Base-by-base conservation (phyloP, 768 basidiomycete genomes). In the Kwoniella botswanensis region DNA sequence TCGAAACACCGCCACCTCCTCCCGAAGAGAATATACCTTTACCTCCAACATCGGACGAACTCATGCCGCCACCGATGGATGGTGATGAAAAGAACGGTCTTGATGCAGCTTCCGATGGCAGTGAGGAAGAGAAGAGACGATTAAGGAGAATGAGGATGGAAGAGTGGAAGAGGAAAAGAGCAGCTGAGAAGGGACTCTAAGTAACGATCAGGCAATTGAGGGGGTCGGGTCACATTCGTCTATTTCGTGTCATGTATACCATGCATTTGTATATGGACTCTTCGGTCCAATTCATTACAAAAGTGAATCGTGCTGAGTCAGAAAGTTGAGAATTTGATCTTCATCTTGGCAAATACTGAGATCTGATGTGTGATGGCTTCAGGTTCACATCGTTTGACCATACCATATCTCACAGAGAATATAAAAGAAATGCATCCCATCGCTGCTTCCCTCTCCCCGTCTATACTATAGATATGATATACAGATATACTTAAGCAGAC, bases 121-220 rank as follows among this genome's bases (percentile, higher is more conserved):
- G 59, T 2, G 70, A 71, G n/a, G 70, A 65, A 18, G 70, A 71
- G 64, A 65, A 66, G 53, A 60, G 54, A 42, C 57, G 70, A 11
- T 18, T 61, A 12, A 60, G 65, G 18, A 66, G 65, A 66, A 21
- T 71, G 6, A 58, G 65, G 26, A 59, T 60, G 43, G 70, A 71
- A 41, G 70, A 71, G 46, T 71, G 70, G 70, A 71, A 71, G 43
- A 44, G 52, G 22, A 68, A 60, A 52, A 55, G 69, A 64, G 56
- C 59, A 29, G 62, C 46, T 35, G 54, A 44, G 24, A 65, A 61
- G 6, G 6, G 29, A 29, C 3, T 26, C 26, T 26, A 26, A 26
- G 26, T 26, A 26, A 26, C 26, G 26, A 26, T 26, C 26, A 26
- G 26, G 26, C 26, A 26, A 26, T 26, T 26, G 3, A 26, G 26